phyloP scores from a whole-genome alignment of 495 filamentous ascomycete genomes.

The Sabuloglossum arenarium region DNA sequence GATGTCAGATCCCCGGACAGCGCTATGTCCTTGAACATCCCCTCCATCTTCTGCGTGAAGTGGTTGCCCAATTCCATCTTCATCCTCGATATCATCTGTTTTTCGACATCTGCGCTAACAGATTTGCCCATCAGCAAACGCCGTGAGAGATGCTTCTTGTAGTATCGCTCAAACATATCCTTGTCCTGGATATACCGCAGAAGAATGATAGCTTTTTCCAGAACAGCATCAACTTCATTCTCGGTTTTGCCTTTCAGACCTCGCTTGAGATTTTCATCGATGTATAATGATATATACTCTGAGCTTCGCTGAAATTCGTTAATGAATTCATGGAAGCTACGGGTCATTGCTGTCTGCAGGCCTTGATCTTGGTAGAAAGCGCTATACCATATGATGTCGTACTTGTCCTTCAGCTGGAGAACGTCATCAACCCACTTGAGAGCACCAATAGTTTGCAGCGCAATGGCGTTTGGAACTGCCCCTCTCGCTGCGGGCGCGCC shows the following conservation, averaged over 20 bases:
- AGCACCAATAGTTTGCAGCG: constrained; percentile 53
- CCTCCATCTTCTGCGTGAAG: constrained; percentile 80
- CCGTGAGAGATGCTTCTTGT: constrained; percentile 88
- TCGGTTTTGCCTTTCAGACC: constrained; percentile 88
- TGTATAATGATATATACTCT: constrained; percentile 89
- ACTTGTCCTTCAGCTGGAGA: constrained; percentile 67
- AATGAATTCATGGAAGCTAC: constrained; percentile 78
- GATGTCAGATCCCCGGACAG: constrained; percentile 68
- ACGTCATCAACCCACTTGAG: constrained; percentile 95
- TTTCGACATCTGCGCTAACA: constrained; percentile 73
- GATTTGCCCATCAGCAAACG: constrained; percentile 72
- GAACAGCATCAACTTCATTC: constrained; percentile 59
- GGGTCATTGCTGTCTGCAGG: constrained; percentile 59
- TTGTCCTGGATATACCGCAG: constrained; percentile 77
- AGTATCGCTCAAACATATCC: constrained; percentile 92
- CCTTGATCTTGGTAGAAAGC: constrained; percentile 57
- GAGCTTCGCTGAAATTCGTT: constrained; percentile 65
- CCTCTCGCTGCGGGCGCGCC: constrained; percentile 23
- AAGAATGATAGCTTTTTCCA: constrained; percentile 79
- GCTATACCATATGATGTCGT: constrained; percentile 49
- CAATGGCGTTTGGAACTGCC: constrained; percentile 24
- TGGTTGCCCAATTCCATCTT: constrained; percentile 86
- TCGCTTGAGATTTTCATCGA: constrained; percentile 89
- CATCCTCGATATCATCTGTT: constrained; percentile 91
- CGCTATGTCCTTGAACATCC: constrained; percentile 97